phyloP scores from a whole-genome alignment of 164 flowering plant species.

The Stephania yunnanensis region DNA sequence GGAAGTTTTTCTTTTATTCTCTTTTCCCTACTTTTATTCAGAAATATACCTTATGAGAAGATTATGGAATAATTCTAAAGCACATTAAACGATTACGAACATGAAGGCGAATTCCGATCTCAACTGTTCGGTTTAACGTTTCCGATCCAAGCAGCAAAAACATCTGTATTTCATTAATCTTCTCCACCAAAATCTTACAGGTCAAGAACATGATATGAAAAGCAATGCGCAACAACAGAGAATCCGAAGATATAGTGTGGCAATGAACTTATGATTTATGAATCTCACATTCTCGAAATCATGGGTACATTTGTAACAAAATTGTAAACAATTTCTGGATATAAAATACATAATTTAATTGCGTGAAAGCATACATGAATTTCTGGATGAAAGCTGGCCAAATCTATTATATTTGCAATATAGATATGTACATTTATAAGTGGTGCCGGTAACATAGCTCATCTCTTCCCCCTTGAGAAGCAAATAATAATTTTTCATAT shows the following conservation, averaged over 20 bases:
- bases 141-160: neutral
- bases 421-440: slow-evolving; percentile 2
- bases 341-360: neutral
- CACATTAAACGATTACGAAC: neutral
- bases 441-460: slow-evolving; percentile 3
- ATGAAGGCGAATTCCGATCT: neutral
- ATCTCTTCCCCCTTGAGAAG: slow-evolving; percentile 1
- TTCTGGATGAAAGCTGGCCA: slow-evolving; percentile 12
- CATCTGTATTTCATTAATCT: neutral
- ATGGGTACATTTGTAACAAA: neutral
- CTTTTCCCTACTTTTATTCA: neutral
- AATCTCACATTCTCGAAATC: neutral
- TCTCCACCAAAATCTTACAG: neutral
- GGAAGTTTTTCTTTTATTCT: neutral
- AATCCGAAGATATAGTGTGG: neutral
- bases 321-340: neutral
- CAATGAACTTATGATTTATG: neutral
- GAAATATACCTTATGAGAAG: neutral
- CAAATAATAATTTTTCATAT: neutral
- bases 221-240: neutral
- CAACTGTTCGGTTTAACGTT: neutral
- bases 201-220: neutral
- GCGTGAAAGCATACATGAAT: neutral
- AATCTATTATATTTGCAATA: slow-evolving; percentile 6
- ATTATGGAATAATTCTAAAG: neutral